Percentiles rank a stretch among this genome's conserved stretches.
phyloP scores from a whole-genome alignment of 345 rosid species.

The Brassica napus region Da-Ae NC_063446.1:39849001-39849500 shows the following conservation, averaged over 20 bases:
- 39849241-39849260: constrained; percentile 21
- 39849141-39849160: not conserved
- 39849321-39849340: constrained; percentile 18
- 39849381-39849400: constrained; percentile 42
- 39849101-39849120: not conserved
- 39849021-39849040: constrained; percentile 43
- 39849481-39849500: not conserved
- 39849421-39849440: constrained; percentile 8
- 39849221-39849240: not conserved
- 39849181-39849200: not conserved
- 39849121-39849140: constrained; percentile 4
- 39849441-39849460: not conserved
- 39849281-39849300: constrained; percentile 12
- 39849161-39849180: constrained; percentile 8
- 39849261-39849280: constrained; percentile 12
- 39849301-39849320: constrained; percentile 1
- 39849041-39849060: constrained; percentile 4
- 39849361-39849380: constrained; percentile 34
- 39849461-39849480: constrained; percentile 16
- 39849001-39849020: constrained; percentile 43
- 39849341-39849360: constrained; percentile 2
- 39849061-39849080: too few species aligned
- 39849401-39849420: constrained; percentile 10
- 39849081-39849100: constrained; percentile 4
- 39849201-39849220: constrained; percentile 1